phyloP scores from a whole-genome alignment of 768 basidiomycete genomes.

The Naematelia aurantialba region DNA sequence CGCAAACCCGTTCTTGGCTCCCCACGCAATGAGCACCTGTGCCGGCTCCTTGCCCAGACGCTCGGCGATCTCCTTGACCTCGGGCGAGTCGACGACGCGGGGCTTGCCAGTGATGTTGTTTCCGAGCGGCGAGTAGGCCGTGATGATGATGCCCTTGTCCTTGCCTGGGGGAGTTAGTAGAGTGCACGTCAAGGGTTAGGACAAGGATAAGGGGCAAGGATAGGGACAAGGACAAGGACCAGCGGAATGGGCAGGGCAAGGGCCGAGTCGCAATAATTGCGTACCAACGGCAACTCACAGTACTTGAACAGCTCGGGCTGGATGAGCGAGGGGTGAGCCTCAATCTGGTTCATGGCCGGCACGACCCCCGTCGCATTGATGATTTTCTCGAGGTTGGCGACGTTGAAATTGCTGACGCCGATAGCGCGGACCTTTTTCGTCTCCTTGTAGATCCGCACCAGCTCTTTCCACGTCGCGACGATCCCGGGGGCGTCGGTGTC shows the following conservation, averaged over 20 bases:
- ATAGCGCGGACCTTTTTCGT: constrained; percentile 71
- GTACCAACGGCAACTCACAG: constrained; percentile 14
- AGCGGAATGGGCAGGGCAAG: too few relatives aligned
- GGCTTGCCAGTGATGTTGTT: constrained; percentile 54
- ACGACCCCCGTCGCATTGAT: constrained; percentile 68
- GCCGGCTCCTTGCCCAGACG: constrained; percentile 65
- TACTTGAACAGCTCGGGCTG: constrained; percentile 30
- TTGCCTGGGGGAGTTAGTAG: constrained; percentile 15
- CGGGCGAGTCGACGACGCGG: constrained; percentile 65
- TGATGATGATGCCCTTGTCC: constrained; percentile 41
- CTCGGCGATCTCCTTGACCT: constrained; percentile 62
- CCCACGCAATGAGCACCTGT: constrained; percentile 82
- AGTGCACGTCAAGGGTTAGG: neutral
- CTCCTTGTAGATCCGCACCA: constrained; percentile 65
- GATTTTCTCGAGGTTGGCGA: constrained; percentile 56
- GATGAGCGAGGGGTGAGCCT: constrained; percentile 63
- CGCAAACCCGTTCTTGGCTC: constrained; percentile 66
- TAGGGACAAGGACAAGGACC: too few relatives aligned
- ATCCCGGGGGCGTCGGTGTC: constrained; percentile 22
- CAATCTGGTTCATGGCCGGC: constrained; percentile 76
- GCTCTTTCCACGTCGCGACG: constrained; percentile 52
- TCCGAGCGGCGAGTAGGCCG: constrained; percentile 38
- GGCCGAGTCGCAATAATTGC: too few relatives aligned
- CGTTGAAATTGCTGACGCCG: constrained; percentile 49
- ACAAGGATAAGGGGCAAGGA: too few relatives aligned